Percentiles rank a stretch among this genome's conserved stretches.
Conservation (phyloP, 345 rosid genomes). For the Mercurialis annua region DNA sequence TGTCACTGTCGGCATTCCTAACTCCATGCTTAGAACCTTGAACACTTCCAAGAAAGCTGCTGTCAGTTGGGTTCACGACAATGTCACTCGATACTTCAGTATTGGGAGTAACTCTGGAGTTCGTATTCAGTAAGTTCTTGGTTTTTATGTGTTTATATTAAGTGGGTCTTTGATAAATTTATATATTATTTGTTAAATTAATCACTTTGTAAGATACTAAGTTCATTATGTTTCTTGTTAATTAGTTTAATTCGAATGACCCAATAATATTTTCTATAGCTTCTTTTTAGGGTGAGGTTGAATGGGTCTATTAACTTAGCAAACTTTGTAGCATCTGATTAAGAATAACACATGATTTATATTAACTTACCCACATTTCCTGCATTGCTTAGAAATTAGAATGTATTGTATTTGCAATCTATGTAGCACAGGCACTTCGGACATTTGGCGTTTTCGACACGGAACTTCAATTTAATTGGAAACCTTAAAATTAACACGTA, state of each 20-base stretch:
- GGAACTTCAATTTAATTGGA: no score
- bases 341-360: not conserved
- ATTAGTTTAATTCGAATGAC: not conserved
- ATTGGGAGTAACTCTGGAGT: slow-evolving; percentile 43
- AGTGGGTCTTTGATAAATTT: not conserved
- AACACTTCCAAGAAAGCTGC: slow-evolving; percentile 78
- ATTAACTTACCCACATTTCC: not conserved
- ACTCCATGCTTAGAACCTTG: slow-evolving; percentile 54
- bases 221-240: not conserved
- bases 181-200: not conserved
- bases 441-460: no score
- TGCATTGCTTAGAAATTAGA: not conserved
- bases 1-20: slow-evolving; percentile 70
- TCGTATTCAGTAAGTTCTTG: slow-evolving; percentile 56
- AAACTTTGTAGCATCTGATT: not conserved
- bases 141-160: not conserved
- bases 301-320: not conserved
- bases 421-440: no score
- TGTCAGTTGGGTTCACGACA: slow-evolving; percentile 88
- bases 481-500: no score
- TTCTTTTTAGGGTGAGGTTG: not conserved
- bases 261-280: no score
- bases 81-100: slow-evolving; percentile 82
- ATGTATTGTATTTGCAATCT: not conserved
- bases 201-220: not conserved